These are phyloP conservation scores for Suillus hirtellus DNA, from an alignment of 768 basidiomycete species.

Conservation along the genomic window DNA sequence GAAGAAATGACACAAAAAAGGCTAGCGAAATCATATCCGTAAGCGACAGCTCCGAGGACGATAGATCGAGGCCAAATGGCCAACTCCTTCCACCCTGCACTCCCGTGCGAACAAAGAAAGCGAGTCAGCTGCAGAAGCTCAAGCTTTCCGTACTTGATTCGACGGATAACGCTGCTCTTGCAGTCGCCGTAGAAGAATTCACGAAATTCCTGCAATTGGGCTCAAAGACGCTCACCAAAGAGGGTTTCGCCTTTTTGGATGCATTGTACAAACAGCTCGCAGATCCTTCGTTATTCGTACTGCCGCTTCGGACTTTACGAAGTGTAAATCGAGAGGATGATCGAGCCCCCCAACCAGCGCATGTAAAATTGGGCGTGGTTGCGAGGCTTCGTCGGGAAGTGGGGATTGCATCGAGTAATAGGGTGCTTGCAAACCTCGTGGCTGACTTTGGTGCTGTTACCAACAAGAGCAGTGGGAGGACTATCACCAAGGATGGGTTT, in stretches of 20 bases:
- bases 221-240: constrained; percentile 66
- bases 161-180: constrained; percentile 55
- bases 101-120: constrained; percentile 40
- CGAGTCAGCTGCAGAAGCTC: constrained; percentile 50
- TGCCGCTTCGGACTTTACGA: constrained; percentile 50
- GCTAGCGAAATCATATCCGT: constrained; percentile 46
- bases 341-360: constrained; percentile 45
- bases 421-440: constrained; percentile 62
- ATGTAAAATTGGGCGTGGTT: constrained; percentile 60
- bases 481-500: constrained; percentile 77
- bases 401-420: constrained; percentile 48
- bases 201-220: constrained; percentile 57
- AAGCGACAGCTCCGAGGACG: constrained; percentile 35
- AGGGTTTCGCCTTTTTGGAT: constrained; percentile 71
- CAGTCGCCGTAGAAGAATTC: constrained; percentile 59
- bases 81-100: constrained; percentile 29
- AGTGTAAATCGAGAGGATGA: constrained; percentile 40
- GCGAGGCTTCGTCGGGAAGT: constrained; percentile 60
- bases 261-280: constrained; percentile 68
- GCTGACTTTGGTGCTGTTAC: constrained; percentile 71
- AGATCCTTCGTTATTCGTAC: constrained; percentile 60
- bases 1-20: constrained; percentile 28
- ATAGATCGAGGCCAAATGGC: constrained; percentile 20
- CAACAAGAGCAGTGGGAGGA: constrained; percentile 65
- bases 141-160: constrained; percentile 44